A percentile compares a stretch with the other conserved stretches of the same genome.
Evolutionary conservation across 768 basidiomycete species (phyloP).

Genomic region (Trametes gibbosa): DNA sequence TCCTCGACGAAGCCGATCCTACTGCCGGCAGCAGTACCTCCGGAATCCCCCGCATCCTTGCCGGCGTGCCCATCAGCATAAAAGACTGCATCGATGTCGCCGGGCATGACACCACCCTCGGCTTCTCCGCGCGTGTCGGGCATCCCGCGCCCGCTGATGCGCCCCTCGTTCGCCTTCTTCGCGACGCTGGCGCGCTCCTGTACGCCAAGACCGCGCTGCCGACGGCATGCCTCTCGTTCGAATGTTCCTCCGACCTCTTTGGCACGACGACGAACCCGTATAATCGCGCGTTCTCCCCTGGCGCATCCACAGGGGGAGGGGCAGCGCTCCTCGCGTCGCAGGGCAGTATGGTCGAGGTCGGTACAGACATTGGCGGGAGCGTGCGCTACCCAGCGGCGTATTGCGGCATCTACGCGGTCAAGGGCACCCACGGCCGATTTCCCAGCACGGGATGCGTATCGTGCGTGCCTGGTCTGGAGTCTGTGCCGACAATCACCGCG

Average conservation of each 20-base stretch:
- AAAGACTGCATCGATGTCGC: slow-evolving; percentile 47
- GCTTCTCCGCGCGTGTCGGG: slow-evolving; percentile 38
- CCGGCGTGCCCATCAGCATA: slow-evolving; percentile 48
- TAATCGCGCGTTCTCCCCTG: slow-evolving; percentile 39
- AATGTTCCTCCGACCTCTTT: slow-evolving; percentile 43
- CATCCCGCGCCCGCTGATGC: slow-evolving; percentile 35
- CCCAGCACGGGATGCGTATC: slow-evolving; percentile 32
- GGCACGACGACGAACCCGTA: slow-evolving; percentile 49
- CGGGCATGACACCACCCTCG: slow-evolving; percentile 47
- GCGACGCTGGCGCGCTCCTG: slow-evolving; percentile 41
- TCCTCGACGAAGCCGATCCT: slow-evolving; percentile 34
- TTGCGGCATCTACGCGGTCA: slow-evolving; percentile 45
- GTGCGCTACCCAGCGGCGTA: slow-evolving; percentile 47
- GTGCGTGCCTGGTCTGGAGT: slow-evolving; percentile 39
- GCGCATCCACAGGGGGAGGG: slow-evolving; percentile 53
- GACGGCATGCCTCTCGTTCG: slow-evolving; percentile 39
- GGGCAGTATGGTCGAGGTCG: slow-evolving; percentile 44
- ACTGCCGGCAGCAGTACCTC: slow-evolving; percentile 1
- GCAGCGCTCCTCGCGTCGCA: slow-evolving; percentile 45
- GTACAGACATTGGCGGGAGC: slow-evolving; percentile 51
- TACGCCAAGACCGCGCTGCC: slow-evolving; percentile 45
- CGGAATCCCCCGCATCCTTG: slow-evolving; percentile 25
- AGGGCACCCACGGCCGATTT: slow-evolving; percentile 38
- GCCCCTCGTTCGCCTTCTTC: slow-evolving; percentile 39
- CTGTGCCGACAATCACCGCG: slow-evolving; percentile 34